Conservation (phyloP, 176 grass and related monocot genomes). For the Cenchrus fungigraminus region DNA sequence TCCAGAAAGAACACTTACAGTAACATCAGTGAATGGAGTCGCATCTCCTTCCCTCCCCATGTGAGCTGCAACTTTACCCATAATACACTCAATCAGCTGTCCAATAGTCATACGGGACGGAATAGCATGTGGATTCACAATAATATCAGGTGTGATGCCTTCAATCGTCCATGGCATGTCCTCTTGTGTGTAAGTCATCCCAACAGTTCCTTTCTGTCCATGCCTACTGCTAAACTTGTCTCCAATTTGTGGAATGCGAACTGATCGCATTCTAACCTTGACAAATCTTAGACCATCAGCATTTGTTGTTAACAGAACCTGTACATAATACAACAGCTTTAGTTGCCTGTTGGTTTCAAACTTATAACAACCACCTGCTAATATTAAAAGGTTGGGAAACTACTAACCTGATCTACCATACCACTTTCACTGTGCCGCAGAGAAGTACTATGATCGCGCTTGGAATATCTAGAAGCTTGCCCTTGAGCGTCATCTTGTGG, state of each 20-base stretch:
- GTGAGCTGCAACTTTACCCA: conserved; percentile 98
- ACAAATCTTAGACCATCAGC: conserved; percentile 99
- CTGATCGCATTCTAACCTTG: conserved; percentile 95
- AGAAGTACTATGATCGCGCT: conserved; percentile 95
- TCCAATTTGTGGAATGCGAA: conserved; percentile 97
- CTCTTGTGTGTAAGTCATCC: conserved; percentile 99
- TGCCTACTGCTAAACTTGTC: conserved; percentile 99
- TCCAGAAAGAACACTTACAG: conserved; percentile 64
- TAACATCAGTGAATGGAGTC: conserved; percentile 98
- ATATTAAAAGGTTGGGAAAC: not conserved
- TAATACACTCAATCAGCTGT: conserved; percentile 98
- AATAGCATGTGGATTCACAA: conserved; percentile 98
- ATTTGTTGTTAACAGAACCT: conserved; percentile 98
- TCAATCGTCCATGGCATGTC: conserved; percentile 99
- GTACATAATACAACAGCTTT: conserved; percentile 29
- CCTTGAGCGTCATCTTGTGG: conserved; percentile 96
- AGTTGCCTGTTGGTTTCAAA: conserved; percentile 30
- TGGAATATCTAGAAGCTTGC: conserved; percentile 81
- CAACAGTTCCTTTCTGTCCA: conserved; percentile 98
- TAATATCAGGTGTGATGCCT: conserved; percentile 99
- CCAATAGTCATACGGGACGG: conserved; percentile 99
- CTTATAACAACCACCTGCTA: not conserved
- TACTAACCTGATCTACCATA: conserved; percentile 93
- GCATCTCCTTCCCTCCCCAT: conserved; percentile 98
- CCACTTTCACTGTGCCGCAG: conserved; percentile 96